Evolutionary conservation across 208 protist species (phyloP).

Genomic region (Acanthamoeba royreba): DNA sequence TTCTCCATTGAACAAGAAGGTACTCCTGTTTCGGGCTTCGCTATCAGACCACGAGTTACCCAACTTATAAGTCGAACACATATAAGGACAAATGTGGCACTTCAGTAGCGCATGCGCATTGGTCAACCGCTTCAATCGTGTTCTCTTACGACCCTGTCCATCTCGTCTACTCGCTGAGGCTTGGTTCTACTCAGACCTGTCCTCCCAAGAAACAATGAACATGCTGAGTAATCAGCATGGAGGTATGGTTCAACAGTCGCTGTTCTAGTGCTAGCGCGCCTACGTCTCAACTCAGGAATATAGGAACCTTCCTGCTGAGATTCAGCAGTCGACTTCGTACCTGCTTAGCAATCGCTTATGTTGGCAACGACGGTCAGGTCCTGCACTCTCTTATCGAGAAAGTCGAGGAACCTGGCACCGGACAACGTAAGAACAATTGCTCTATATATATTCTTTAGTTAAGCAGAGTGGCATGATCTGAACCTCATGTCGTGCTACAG

Average conservation of each 20-base stretch:
- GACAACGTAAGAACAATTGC: not conserved
- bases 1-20: slow-evolving; percentile 37
- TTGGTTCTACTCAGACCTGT: slow-evolving; percentile 42
- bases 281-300: too few species aligned
- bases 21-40: too few species aligned
- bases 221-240: not conserved
- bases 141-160: not conserved
- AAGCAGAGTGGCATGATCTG: too few species aligned
- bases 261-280: not conserved
- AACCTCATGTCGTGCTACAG: not conserved
- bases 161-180: not conserved
- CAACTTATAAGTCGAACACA: too few species aligned
- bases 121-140: not conserved
- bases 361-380: slow-evolving; percentile 34
- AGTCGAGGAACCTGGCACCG: not conserved
- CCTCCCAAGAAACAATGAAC: not conserved
- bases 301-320: slow-evolving; percentile 23
- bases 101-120: not conserved
- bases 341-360: slow-evolving; percentile 22
- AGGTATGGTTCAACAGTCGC: not conserved
- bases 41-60: too few species aligned
- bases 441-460: not conserved
- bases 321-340: not conserved
- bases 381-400: slow-evolving; percentile 48
- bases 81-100: slow-evolving; percentile 34